A percentile compares a stretch with the other conserved stretches of the same genome.
Conservation (phyloP, 176 grass and related monocot species). For the Chloris gayana region DNA sequence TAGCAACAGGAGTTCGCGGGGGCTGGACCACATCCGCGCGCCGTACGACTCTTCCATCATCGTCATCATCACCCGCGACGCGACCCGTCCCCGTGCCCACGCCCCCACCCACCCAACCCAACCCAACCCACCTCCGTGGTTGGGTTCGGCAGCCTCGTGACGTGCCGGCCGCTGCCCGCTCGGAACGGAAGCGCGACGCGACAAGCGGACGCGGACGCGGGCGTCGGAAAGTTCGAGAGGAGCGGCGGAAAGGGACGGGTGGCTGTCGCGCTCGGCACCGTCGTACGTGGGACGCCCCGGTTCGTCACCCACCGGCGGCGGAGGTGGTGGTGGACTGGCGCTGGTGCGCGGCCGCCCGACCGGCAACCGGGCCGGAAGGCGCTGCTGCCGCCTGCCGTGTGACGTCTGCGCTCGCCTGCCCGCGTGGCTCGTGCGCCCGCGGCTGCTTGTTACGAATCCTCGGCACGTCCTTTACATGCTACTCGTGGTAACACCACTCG, state of each 20-base stretch:
- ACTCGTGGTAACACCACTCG: too few species aligned
- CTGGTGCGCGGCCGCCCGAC: background rate
- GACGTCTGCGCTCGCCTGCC: too few species aligned
- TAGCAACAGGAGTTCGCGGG: background rate
- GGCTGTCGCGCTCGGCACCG: background rate
- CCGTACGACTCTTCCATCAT: background rate
- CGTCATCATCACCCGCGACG: background rate
- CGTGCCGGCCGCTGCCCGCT: background rate
- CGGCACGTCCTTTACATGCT: too few species aligned
- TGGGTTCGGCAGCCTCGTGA: background rate
- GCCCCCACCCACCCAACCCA: too few species aligned
- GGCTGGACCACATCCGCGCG: background rate
- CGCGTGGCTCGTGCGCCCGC: background rate
- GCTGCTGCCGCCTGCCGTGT: too few species aligned
- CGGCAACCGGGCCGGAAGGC: too few species aligned
- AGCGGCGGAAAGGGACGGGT: slow-evolving; percentile 30
- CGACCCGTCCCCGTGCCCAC: background rate
- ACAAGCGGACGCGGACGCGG: slow-evolving; percentile 1
- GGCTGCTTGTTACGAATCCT: background rate
- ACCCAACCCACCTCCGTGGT: background rate
- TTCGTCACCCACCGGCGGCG: background rate
- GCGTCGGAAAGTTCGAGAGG: slow-evolving; percentile 35
- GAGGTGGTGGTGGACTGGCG: background rate
- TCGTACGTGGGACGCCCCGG: background rate
- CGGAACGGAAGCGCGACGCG: background rate